Conservation (phyloP, 1,139 yeast species). For the Arxiozyma heterogenica region DNA sequence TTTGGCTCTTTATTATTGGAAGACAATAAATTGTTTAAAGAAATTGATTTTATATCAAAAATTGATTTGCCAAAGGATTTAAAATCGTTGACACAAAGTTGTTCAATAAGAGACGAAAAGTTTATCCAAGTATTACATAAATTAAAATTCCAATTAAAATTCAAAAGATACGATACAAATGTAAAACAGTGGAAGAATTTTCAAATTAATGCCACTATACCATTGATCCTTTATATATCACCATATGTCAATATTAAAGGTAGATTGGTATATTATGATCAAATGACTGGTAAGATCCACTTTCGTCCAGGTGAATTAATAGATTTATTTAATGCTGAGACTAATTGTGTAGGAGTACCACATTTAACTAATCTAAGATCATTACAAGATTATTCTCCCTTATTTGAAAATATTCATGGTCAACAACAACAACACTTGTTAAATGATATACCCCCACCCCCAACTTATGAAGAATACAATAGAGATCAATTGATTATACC, state of each 20-base stretch:
- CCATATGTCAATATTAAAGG: slow-evolving; percentile 48
- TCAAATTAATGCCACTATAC: slow-evolving; percentile 44
- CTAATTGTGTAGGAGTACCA: neutral
- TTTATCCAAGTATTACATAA: slow-evolving; percentile 30
- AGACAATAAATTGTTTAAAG: slow-evolving; percentile 35
- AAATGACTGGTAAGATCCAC: slow-evolving; percentile 38
- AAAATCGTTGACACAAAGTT: slow-evolving; percentile 48
- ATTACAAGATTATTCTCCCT: neutral
- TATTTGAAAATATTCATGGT: neutral
- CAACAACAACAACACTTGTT: neutral
- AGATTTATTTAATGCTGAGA: slow-evolving; percentile 15
- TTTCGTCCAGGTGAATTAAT: slow-evolving; percentile 34
- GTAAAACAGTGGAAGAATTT: slow-evolving; percentile 11
- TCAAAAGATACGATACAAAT: slow-evolving; percentile 11
- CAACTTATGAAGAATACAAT: slow-evolving; percentile 16
- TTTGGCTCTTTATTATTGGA: slow-evolving; percentile 33
- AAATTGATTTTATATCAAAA: slow-evolving; percentile 43
- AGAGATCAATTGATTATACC: slow-evolving; percentile 9
- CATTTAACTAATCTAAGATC: neutral
- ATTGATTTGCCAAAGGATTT: slow-evolving; percentile 46
- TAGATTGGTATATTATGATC: slow-evolving; percentile 43
- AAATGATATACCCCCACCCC: slow-evolving; percentile 12
- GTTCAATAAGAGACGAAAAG: slow-evolving; percentile 41
- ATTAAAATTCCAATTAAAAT: slow-evolving; percentile 17
- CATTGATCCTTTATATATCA: slow-evolving; percentile 49